Base-by-base conservation (phyloP, 2,329 filamentous ascomycete genomes). In the Sphaerostilbella broomeana region DNA sequence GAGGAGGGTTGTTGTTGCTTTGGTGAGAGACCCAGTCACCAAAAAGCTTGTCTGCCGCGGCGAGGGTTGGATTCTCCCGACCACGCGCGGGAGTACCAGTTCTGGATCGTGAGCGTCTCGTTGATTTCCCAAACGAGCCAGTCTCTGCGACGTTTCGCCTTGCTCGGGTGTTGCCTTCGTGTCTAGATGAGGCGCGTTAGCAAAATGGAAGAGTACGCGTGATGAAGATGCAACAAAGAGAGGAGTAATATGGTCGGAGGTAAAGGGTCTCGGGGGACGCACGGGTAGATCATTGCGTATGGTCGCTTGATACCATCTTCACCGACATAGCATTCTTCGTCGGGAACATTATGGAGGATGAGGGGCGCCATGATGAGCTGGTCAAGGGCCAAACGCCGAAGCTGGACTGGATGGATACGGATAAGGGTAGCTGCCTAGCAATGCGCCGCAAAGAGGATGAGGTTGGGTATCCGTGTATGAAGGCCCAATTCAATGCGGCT, bases 51-150 rank as follows among this genome's bases (percentile, higher is more conserved):
- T 81, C 77, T 42, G 77, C 78, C 9, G 71, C 76, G 40, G 73
- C 69, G 50, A 77, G 67, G 3, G 75, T 81, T 13, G 76, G 75
- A 55, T 81, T 77, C 56, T 81, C 77, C 47, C 70, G 70, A 43
- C 56, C 56, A 53, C 70, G 69, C 24, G 75, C 67, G 22, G 72
- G 70, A 8, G 70, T 81, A 45, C 73, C 75, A 4, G 76, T 79
- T 48, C 76, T 71, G 19, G 75, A 79, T 49, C 77, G 70, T 32
- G 77, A 79, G 45, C 78, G 69, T 34, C 77, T 68, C 30, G 73
- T 79, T n/a, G 78, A 80, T 56, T 79, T 80, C 43, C 78, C 78
- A 58, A 82, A 82, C 3, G 78, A 78, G 27, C 78, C 78, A 3
- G 75, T 72, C 56, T 81, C 77, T 40, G 75, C 67, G n/a, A 70